Conservation (phyloP, 768 basidiomycete genomes). For the Mycena venus region DNA sequence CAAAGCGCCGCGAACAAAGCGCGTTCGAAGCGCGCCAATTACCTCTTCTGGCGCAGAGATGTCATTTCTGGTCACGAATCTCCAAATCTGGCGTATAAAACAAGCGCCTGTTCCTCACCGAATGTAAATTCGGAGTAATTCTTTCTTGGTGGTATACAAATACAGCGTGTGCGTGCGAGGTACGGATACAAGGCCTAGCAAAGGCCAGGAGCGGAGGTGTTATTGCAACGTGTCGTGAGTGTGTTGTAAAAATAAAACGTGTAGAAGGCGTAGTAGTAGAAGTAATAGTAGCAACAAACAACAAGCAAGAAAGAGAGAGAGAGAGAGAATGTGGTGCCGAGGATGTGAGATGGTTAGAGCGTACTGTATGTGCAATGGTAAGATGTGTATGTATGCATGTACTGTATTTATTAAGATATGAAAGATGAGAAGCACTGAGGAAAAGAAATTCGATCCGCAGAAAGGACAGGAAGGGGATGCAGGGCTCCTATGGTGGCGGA, state of each 20-base stretch:
- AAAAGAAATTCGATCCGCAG: not conserved
- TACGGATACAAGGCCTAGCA: slow-evolving; percentile 26
- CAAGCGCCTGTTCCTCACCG: too few relatives aligned
- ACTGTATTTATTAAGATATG: not conserved
- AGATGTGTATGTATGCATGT: not conserved
- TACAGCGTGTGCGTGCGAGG: slow-evolving; percentile 15
- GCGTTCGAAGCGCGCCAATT: slow-evolving; percentile 12
- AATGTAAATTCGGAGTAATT: not conserved
- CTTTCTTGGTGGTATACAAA: slow-evolving; percentile 9
- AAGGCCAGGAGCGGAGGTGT: not conserved
- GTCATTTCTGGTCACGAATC: not conserved
- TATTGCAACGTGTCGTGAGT: not conserved
- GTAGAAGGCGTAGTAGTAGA: not conserved
- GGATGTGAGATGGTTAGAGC: not conserved
- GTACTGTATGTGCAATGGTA: not conserved
- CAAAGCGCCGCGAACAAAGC: slow-evolving; percentile 19
- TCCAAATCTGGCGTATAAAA: too few relatives aligned
- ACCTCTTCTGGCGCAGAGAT: not conserved
- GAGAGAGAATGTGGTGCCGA: too few relatives aligned
- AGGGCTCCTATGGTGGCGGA: slow-evolving; percentile 16
- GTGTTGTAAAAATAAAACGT: not conserved
- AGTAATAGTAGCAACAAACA: not conserved
- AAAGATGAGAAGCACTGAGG: not conserved
- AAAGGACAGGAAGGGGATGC: not conserved
- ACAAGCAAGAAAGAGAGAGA: not conserved